Percentiles rank a stretch among this genome's conserved stretches.
Evolutionary conservation across 2,329 filamentous ascomycete genomes (phyloP).

Genomic region (Rutstroemia sp.): DNA sequence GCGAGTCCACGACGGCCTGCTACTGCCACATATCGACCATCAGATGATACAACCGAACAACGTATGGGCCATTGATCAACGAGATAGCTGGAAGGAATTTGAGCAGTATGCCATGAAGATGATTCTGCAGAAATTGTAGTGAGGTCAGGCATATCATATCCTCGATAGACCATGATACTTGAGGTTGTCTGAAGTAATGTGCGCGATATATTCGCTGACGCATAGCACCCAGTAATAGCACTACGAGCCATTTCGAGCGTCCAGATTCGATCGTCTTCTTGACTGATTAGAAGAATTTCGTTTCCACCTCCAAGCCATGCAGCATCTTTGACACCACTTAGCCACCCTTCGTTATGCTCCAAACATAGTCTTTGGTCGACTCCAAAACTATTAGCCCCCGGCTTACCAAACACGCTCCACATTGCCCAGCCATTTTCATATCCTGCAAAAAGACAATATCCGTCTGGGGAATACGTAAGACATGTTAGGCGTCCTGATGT

Average conservation of each 20-base stretch:
- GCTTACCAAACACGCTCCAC: constrained; percentile 96
- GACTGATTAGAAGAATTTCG: constrained; percentile 69
- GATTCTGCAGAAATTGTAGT: constrained; percentile 88
- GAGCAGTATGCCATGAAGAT: constrained; percentile 89
- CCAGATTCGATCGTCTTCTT: constrained; percentile 73
- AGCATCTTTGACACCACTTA: constrained; percentile 69
- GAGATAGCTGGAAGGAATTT: constrained; percentile 77
- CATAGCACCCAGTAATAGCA: constrained; percentile 87
- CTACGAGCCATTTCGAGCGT: constrained; percentile 88
- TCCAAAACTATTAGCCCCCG: constrained; percentile 75
- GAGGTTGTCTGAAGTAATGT: constrained; percentile 84
- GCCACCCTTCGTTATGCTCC: constrained; percentile 72
- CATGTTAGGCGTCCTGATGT: constrained; percentile 66
- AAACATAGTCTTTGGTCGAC: constrained; percentile 56
- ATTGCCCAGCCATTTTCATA: constrained; percentile 90
- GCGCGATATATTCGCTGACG: constrained; percentile 80
- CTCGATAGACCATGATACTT: constrained; percentile 85
- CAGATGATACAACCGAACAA: constrained; percentile 77
- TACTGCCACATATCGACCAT: constrained; percentile 92
- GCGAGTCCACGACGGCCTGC: constrained; percentile 87
- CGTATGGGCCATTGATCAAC: constrained; percentile 91
- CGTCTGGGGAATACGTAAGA: constrained; percentile 84
- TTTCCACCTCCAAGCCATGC: constrained; percentile 85
- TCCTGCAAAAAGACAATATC: constrained; percentile 90
- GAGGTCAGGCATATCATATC: constrained; percentile 84